Evolutionary conservation across 2,329 filamentous ascomycete species (phyloP).

Genomic region (Aspergillus brunneoviolaceus): DNA sequence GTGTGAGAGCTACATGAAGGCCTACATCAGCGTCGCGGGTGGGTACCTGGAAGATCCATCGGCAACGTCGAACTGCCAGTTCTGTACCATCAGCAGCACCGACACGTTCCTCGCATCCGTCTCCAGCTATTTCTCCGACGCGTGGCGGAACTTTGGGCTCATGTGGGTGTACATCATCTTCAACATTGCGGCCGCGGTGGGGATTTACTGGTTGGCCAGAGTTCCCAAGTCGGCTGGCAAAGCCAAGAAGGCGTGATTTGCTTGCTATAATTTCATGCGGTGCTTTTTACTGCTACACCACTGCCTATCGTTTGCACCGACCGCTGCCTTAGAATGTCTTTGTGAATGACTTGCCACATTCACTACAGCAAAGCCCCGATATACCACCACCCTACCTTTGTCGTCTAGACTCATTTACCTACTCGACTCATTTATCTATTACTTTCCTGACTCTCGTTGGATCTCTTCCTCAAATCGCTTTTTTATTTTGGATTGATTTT

Average conservation of each 20-base stretch:
- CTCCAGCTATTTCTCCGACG: slow-evolving; percentile 45
- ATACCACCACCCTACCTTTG: too few species aligned
- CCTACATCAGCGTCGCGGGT: slow-evolving; percentile 37
- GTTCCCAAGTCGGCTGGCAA: slow-evolving; percentile 42
- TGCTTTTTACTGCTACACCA: neutral
- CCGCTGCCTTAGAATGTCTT: neutral
- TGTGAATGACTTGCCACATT: too few species aligned
- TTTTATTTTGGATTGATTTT: neutral
- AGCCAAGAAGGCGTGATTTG: slow-evolving; percentile 20
- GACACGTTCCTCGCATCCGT: slow-evolving; percentile 49
- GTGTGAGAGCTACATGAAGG: slow-evolving; percentile 53
- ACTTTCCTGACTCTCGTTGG: neutral
- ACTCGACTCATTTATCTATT: neutral
- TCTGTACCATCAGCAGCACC: slow-evolving; percentile 47
- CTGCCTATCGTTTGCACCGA: neutral
- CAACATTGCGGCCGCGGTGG: slow-evolving; percentile 58
- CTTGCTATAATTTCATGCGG: too few species aligned
- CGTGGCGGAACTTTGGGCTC: slow-evolving; percentile 69
- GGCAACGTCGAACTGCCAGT: slow-evolving; percentile 49
- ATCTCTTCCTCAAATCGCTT: neutral
- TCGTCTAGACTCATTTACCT: too few species aligned
- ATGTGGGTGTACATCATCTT: slow-evolving; percentile 66
- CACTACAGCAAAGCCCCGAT: too few species aligned
- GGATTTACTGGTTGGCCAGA: slow-evolving; percentile 62
- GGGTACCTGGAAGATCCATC: slow-evolving; percentile 46